Evolutionary conservation across 164 flowering plant species (phyloP).

Genomic region (Nymphaea thermarum): DNA sequence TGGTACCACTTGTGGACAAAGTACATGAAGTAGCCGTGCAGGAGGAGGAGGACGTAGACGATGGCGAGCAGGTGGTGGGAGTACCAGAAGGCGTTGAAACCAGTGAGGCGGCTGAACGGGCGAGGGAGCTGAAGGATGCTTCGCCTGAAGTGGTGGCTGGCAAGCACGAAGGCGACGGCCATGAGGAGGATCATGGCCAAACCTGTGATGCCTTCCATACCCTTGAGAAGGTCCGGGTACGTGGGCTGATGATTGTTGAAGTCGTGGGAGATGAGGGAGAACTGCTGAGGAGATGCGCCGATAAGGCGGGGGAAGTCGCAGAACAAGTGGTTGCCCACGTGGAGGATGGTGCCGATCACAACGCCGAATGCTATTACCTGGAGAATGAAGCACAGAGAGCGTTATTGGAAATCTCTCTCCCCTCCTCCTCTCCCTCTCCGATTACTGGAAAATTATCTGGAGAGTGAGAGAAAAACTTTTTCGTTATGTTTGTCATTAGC

Average conservation of each 20-base stretch:
- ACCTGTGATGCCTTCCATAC: slow-evolving; percentile 70
- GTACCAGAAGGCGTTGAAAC: slow-evolving; percentile 97
- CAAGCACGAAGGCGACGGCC: slow-evolving; percentile 60
- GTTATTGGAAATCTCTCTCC: no score
- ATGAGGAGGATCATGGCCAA: slow-evolving; percentile 61
- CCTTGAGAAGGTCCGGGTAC: slow-evolving; percentile 32
- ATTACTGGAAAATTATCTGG: no score
- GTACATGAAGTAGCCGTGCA: slow-evolving; percentile 72
- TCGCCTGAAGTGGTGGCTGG: slow-evolving; percentile 46
- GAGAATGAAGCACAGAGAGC: neutral
- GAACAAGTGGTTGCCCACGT: slow-evolving; percentile 63
- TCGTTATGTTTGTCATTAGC: no score
- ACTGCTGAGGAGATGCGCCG: slow-evolving; percentile 38
- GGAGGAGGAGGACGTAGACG: slow-evolving; percentile 63
- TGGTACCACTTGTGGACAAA: slow-evolving; percentile 68
- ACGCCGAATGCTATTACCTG: slow-evolving; percentile 75
- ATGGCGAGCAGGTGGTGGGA: slow-evolving; percentile 74
- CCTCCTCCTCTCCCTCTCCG: no score
- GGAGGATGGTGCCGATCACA: slow-evolving; percentile 42
- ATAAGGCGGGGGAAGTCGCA: slow-evolving; percentile 80
- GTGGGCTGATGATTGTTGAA: slow-evolving; percentile 53
- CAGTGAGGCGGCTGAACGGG: slow-evolving; percentile 73
- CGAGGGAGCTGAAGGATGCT: slow-evolving; percentile 58
- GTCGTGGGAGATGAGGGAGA: slow-evolving; percentile 39
- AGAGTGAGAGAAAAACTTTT: no score